phyloP scores from a whole-genome alignment of 2,329 filamentous ascomycete species.

The Monilinia fructicola region DNA sequence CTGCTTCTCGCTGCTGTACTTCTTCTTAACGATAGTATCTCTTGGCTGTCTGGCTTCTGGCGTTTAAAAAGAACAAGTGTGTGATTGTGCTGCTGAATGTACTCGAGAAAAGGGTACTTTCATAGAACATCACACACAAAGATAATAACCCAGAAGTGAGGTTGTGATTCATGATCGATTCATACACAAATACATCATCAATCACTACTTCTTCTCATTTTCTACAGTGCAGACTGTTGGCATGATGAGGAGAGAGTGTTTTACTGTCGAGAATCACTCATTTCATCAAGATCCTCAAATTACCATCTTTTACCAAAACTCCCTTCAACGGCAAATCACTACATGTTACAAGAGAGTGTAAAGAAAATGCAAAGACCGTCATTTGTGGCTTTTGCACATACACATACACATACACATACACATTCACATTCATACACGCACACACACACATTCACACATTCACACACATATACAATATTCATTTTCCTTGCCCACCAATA shows the following conservation, averaged over 20 bases:
- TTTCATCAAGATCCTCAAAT: conserved; percentile 6
- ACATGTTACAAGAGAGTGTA: conserved; percentile 9
- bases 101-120: conserved; percentile 5
- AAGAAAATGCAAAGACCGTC: conserved; percentile 4
- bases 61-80: conserved; percentile 4
- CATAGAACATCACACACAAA: neutral
- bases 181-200: neutral
- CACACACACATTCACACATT: neutral
- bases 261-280: neutral
- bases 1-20: conserved; percentile 8
- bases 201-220: neutral
- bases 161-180: neutral
- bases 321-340: neutral
- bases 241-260: neutral
- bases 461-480: no score
- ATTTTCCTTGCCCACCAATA: conserved; percentile 10
- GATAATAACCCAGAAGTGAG: neutral
- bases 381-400: conserved; percentile 7
- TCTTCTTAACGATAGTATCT: conserved; percentile 16
- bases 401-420: neutral
- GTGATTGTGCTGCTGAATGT: conserved; percentile 8
- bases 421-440: neutral
- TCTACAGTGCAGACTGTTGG: neutral
- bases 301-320: neutral
- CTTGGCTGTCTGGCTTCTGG: conserved; percentile 15